Base-by-base conservation (phyloP, 1,139 yeast genomes). In the Hanseniaspora gamundiae region DNA sequence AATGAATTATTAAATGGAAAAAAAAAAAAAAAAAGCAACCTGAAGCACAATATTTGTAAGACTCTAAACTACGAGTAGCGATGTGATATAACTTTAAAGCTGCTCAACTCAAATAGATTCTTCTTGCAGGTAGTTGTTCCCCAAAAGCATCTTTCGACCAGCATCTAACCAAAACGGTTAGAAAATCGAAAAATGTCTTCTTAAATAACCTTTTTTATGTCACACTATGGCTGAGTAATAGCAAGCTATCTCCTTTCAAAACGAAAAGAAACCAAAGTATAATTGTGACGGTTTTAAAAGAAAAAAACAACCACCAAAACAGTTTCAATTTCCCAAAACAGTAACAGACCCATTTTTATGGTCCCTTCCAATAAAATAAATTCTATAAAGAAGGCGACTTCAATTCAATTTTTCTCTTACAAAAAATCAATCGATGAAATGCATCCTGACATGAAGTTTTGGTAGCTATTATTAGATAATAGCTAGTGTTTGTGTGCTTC, bases 301-400 rank as follows among this genome's bases (percentile, higher is more conserved):
- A 69, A 63, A 69, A 64, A 57, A 55, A 61, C 60, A 65, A 54
- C 59, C 66, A 60, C 73, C 73, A 78, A 80, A 71, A 68, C 64
- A 69, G 68, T 57, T 66, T 83, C 72, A 56, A 61, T 87, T 76
- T 87, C 72, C 96, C 96, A 87, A 82, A 76, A 91, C 80, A 76
- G 88, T 87, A 87, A 87, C 96, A 86, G 95, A 80, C 83, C 67
- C 65, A 67, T 69, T 68, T 58, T 64, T 65, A 45, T 28, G 31
- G n/a, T 35, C 26, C 20, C 20, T 41, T 9, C 21, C 35, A n/a
- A n/a, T n/a, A n/a, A n/a, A n/a, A n/a, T n/a, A n/a, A n/a, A n/a
- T n/a, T n/a, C n/a, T n/a, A n/a, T 41, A 36, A 21, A 26, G 11
- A 26, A 36, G 8, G 28, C 19, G 13, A 19, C 38, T 16, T 35